phyloP scores from a whole-genome alignment of 2,329 filamentous ascomycete genomes.

The Davidsoniella eucalypti region DNA sequence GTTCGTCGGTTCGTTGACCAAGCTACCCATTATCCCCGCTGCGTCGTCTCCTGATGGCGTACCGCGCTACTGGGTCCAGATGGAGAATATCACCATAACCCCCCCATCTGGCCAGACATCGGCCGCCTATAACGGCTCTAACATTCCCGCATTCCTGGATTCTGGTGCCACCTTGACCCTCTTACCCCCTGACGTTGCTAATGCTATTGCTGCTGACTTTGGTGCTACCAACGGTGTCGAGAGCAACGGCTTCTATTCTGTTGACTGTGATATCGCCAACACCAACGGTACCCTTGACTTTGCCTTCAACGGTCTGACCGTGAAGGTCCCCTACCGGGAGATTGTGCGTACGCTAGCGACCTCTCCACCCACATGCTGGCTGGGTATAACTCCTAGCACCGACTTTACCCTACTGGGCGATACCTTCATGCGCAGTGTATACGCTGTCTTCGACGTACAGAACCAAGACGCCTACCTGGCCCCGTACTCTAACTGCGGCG shows the following conservation, averaged over 20 bases:
- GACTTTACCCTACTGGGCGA: constrained; percentile 36
- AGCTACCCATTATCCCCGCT: constrained; percentile 43
- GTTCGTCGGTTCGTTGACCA: constrained; percentile 41
- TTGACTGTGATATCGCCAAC: constrained; percentile 28
- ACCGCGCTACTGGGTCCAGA: constrained; percentile 34
- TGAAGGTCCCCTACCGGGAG: constrained; percentile 33
- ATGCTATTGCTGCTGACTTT: constrained; percentile 32
- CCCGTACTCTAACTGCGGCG: constrained; percentile 34
- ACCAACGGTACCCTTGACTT: constrained; percentile 31
- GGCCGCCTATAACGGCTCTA: constrained; percentile 21
- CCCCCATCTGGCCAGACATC: constrained; percentile 20
- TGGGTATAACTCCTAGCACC: constrained; percentile 32
- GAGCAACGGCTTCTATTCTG: constrained; percentile 27
- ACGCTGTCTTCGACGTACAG: constrained; percentile 36
- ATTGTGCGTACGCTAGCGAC: constrained; percentile 18
- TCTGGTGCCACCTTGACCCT: constrained; percentile 54
- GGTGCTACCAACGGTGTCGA: constrained; percentile 23
- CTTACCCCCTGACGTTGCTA: constrained; percentile 39
- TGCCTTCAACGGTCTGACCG: constrained; percentile 29
- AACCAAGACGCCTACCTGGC: constrained; percentile 31
- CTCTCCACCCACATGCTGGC: constrained; percentile 24
- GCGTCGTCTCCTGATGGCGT: constrained; percentile 37
- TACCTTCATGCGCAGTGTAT: constrained; percentile 36
- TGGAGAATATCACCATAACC: constrained; percentile 28
- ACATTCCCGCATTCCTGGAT: constrained; percentile 47